Evolutionary conservation across 1,284 basidiomycete genomes (phyloP), one percentile per base, ranked within the genome.

Genomic region (Ganoderma multipileum): DNA sequence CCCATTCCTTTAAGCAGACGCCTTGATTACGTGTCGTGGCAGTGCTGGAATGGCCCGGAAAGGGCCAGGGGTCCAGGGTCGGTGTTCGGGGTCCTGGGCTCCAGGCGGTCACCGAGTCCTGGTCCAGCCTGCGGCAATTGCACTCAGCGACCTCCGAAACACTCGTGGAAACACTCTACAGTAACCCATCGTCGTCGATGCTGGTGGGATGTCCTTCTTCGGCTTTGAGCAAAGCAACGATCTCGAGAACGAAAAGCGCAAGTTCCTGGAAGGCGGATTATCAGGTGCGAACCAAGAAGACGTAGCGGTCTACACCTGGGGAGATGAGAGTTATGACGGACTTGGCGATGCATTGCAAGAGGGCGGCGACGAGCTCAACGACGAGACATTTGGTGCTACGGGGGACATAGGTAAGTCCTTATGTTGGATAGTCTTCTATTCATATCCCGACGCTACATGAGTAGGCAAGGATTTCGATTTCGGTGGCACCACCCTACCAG

Each of bases 381-480:
- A 98, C 78, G 96, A 98, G 83, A 99, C 97, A 1, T 99, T 99
- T 82, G 97, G 97, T 47, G 87, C 83, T 50, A 76, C 83, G 58
- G 90, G 85, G 30, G 81, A 80, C 68, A 86, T 96, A 69, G 93
- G 95, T 95, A 78, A 84, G 88, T 79, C 60, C 26, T 26, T 9
- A 23, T 47, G 30, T 68, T 23, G 61, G 8, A 26, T 42, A 26
- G 63, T 47, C 9, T 55, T 20, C 33, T 44, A 33, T 42, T 38
- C 23, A 36, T 23, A 59, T 58, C 28, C 44, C 20, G 72, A 65
- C n/a, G 38, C 59, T n/a, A 1, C 23, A 39, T 42, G 63, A 63
- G 77, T 60, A 97, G 95, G 92, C 78, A 95, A 92, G 79, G 96
- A 98, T 82, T 99, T 98, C 79, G 95, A 98, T 83, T 99, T 98